These are phyloP conservation scores for Rutstroemia sp. DNA, from an alignment of 2,329 filamentous ascomycete genomes.

Conservation along the genomic window DNA sequence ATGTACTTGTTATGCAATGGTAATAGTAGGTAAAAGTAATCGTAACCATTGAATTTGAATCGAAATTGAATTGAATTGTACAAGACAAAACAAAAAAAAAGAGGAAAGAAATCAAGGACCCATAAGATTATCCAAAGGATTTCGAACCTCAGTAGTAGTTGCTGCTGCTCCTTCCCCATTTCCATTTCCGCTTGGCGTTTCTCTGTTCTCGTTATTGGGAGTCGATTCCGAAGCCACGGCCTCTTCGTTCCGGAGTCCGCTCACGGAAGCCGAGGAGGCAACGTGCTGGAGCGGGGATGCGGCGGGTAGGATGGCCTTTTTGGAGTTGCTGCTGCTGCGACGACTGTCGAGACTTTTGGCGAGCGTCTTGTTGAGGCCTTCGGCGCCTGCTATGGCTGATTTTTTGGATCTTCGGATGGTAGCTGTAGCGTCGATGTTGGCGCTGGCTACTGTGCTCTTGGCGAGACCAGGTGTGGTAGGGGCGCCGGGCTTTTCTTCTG, in stretches of 20 bases:
- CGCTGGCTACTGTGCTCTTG: constrained; percentile 84
- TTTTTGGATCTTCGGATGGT: constrained; percentile 46
- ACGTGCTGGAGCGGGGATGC: constrained; percentile 19
- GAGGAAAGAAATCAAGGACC: constrained; percentile 18
- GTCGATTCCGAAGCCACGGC: not conserved
- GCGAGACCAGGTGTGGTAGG: constrained; percentile 88
- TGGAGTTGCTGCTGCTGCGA: constrained; percentile 79
- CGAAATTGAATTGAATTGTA: not conserved
- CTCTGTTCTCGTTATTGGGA: not conserved
- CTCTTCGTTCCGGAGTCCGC: constrained; percentile 15
- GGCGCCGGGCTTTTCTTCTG: constrained; percentile 85
- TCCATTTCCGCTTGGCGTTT: not conserved
- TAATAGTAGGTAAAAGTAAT: not conserved
- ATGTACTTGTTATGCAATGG: not conserved
- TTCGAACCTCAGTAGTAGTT: constrained; percentile 23
- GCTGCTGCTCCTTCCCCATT: constrained; percentile 11
- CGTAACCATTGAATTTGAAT: not conserved
- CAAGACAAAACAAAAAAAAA: not conserved
- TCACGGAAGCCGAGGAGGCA: constrained; percentile 19
- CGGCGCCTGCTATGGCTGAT: constrained; percentile 47
- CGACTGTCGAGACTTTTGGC: constrained; percentile 88
- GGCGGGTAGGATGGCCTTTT: constrained; percentile 54
- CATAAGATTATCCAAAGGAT: constrained; percentile 23
- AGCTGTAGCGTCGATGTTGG: constrained; percentile 78
- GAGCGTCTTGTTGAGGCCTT: constrained; percentile 68